Conservation (phyloP, 2,329 filamentous ascomycete genomes). For the Penicillium expansum region DNA sequence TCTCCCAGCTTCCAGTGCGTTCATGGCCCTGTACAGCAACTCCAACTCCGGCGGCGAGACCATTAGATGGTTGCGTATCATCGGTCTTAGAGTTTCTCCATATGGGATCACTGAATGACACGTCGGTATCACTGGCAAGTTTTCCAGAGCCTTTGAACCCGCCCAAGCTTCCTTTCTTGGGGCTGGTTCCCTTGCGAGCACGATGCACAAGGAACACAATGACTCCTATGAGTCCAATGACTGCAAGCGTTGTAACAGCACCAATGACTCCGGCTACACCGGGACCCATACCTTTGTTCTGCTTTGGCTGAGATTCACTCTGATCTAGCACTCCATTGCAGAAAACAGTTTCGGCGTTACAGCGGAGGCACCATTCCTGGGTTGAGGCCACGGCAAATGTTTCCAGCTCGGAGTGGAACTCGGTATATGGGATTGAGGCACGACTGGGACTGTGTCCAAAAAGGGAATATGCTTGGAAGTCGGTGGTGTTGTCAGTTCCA, state of each 20-base stretch:
- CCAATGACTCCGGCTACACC: conserved; percentile 57
- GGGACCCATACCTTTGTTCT: conserved; percentile 37
- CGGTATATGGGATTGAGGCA: conserved; percentile 52
- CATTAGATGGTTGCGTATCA: conserved; percentile 27
- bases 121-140: conserved; percentile 54
- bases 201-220: conserved; percentile 45
- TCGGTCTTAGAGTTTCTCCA: conserved; percentile 40
- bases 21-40: conserved; percentile 47
- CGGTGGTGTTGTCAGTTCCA: conserved; percentile 43
- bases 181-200: conserved; percentile 40
- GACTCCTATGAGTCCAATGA: conserved; percentile 44
- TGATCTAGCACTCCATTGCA: conserved; percentile 45
- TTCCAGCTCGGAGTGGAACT: conserved; percentile 50
- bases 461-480: neutral
- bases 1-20: conserved; percentile 58
- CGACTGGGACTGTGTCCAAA: conserved; percentile 27
- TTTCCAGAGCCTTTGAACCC: conserved; percentile 58
- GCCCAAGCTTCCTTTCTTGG: conserved; percentile 42
- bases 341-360: conserved; percentile 49
- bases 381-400: conserved; percentile 45
- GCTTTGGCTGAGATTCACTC: neutral
- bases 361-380: conserved; percentile 53
- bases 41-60: conserved; percentile 13
- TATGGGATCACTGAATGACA: conserved; percentile 44
- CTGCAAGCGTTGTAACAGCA: conserved; percentile 51